phyloP scores from a whole-genome alignment of 2,329 filamentous ascomycete species.

The Exophiala sp. region DNA sequence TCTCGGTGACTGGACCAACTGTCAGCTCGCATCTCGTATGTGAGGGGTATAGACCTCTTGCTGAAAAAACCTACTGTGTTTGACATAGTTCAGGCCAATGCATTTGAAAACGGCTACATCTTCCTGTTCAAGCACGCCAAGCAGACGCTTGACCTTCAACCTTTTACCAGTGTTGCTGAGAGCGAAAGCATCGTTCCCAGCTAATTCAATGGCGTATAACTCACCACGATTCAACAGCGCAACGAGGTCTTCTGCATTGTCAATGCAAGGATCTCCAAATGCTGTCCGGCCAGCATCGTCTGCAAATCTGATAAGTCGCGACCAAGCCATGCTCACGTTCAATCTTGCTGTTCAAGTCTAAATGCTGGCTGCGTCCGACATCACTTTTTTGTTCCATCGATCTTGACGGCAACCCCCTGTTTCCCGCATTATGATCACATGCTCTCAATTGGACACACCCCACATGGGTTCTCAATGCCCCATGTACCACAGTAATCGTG shows the following conservation, averaged over 20 bases:
- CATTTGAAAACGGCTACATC: conserved; percentile 48
- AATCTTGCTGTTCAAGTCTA: no score
- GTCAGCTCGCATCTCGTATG: neutral
- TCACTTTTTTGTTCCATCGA: no score
- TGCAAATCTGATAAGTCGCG: conserved; percentile 2
- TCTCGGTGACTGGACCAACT: conserved; percentile 36
- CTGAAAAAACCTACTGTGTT: conserved; percentile 38
- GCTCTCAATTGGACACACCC: no score
- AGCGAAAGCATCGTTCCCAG: neutral
- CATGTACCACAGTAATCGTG: no score
- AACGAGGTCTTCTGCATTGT: conserved; percentile 1
- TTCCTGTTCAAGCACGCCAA: neutral
- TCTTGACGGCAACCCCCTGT: no score
- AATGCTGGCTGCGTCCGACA: no score
- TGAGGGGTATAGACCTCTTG: neutral
- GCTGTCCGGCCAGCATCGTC: neutral
- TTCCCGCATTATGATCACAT: no score
- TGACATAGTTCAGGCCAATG: conserved; percentile 44
- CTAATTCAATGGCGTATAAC: neutral
- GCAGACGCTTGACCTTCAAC: conserved; percentile 58
- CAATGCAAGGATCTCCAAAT: conserved; percentile 3
- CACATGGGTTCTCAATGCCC: no score
- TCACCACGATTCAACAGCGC: neutral
- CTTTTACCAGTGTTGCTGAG: neutral
- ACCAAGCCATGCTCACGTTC: neutral